Percentiles rank a stretch among this genome's conserved stretches.
These are phyloP conservation scores for Astrothelium subdiscretum DNA, from an alignment of 495 filamentous ascomycete genomes.

Conservation along the genomic window DNA sequence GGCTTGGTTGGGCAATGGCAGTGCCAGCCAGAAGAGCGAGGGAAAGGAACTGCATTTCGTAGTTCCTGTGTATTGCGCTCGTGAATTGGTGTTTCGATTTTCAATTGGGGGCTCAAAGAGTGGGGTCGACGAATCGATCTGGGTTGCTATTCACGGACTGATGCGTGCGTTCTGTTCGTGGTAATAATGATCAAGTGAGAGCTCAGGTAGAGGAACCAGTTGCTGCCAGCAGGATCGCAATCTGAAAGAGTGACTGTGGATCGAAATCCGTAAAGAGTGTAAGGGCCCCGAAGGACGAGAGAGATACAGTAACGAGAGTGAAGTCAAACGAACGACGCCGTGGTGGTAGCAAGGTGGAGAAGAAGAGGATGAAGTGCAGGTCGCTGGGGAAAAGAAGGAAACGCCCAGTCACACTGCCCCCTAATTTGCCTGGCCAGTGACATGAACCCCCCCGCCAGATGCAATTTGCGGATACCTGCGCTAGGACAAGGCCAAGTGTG, in stretches of 20 bases:
- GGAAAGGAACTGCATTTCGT: background rate
- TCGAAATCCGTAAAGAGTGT: slow-evolving; percentile 1
- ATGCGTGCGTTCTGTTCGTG: background rate
- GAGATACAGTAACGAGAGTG: background rate
- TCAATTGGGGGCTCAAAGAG: background rate
- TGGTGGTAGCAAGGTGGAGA: background rate
- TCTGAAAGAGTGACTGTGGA: background rate
- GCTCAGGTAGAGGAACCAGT: background rate
- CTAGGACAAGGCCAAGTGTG: background rate
- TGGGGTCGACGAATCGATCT: background rate
- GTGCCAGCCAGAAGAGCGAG: background rate
- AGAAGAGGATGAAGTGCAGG: background rate
- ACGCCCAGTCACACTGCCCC: background rate
- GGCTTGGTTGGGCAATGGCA: background rate
- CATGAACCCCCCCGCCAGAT: background rate
- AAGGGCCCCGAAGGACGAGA: slow-evolving; percentile 1
- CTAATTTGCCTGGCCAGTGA: slow-evolving; percentile 1
- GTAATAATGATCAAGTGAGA: background rate
- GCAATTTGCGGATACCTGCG: background rate
- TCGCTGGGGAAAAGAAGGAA: background rate
- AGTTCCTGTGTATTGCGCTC: background rate
- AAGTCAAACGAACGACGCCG: background rate
- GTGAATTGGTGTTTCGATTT: background rate
- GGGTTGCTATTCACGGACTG: background rate
- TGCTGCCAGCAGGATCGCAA: background rate